Evolutionary conservation across 1,139 yeast genomes (phyloP), one percentile per base, ranked within the genome.

Genomic region (Citeromyces hawaiiensis): DNA sequence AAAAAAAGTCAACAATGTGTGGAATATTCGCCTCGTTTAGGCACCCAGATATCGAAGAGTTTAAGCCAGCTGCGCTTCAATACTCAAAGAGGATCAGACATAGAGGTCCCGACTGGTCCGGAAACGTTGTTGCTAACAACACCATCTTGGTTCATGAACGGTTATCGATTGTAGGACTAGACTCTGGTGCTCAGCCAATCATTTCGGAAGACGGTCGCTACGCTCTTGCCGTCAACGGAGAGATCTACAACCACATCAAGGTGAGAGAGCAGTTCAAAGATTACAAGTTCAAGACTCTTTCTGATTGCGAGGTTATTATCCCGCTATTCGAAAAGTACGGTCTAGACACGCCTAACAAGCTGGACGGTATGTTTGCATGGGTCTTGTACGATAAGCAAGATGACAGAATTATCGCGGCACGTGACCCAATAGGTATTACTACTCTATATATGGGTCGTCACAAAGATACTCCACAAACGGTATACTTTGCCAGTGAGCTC

Each of bases 71-170:
- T 57, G 97, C 97, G 38, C 70, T 91, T 48, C 93, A 85, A 59
- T 72, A 85, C 57, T 74, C 97, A 48, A 88, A 87, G 64, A 73
- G 87, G 63, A 81, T 88, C 59, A 82, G 98, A 67, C 98, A 91
- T 64, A 82, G 98, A 65, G 98, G 98, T 53, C 98, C 98, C 49
- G 98, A 91, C 66, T 91, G 98, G 98, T 76, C 88, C 37, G 98
- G 98, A 55, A 87, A 86, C 76, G 61, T 73, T 48, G 67, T 73
- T 48, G 76, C 78, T 56, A 85, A 86, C 75, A 62, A 68, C 49
- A 85, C 96, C 41, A 79, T 82, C 47, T 65, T 91, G 52, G 78
- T 83, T 52, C 98, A 91, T 60, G 97, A 91, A 67, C 83, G 98
- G 68, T 72, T 91, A 57, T 94, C 97, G 51, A 88, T 91, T 57